Evolutionary conservation across 2,329 filamentous ascomycete species (phyloP).

Genomic region (Neonectria hederae): DNA sequence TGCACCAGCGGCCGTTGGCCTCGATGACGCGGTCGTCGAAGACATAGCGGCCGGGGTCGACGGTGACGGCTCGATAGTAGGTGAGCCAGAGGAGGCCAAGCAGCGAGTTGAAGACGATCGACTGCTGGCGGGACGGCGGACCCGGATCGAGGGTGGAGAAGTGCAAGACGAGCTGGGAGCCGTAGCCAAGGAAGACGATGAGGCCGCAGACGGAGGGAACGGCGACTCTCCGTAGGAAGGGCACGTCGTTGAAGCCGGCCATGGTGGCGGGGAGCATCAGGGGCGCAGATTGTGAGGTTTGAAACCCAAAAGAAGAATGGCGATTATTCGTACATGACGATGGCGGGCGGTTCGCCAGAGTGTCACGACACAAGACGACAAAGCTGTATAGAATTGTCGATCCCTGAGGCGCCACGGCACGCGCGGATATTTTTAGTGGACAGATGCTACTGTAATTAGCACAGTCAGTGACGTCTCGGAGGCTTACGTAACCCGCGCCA

Average conservation of each 20-base stretch:
- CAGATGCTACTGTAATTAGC: constrained; percentile 8
- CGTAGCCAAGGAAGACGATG: constrained; percentile 75
- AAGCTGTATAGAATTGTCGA: not conserved
- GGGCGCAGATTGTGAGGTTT: not conserved
- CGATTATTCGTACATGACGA: constrained; percentile 11
- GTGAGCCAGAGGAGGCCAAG: constrained; percentile 73
- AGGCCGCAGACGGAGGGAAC: constrained; percentile 74
- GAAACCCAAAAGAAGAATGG: not conserved
- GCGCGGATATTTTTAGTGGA: constrained; percentile 9
- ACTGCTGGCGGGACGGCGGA: constrained; percentile 66
- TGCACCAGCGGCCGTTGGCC: constrained; percentile 69
- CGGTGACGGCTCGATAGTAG: constrained; percentile 70
- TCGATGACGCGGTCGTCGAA: constrained; percentile 53
- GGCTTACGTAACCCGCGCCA: constrained; percentile 22
- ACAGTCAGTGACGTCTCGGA: not conserved
- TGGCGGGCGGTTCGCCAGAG: not conserved
- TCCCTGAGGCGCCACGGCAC: constrained; percentile 4
- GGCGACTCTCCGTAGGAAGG: constrained; percentile 64
- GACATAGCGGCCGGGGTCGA: constrained; percentile 65
- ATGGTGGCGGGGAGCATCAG: constrained; percentile 39
- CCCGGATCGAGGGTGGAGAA: constrained; percentile 65
- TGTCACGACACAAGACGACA: not conserved
- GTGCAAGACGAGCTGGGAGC: constrained; percentile 76
- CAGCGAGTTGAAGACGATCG: constrained; percentile 71
- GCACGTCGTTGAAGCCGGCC: constrained; percentile 55